Conservation (phyloP, 2,329 filamentous ascomycete species). For the Hypomyces perniciosus region DNA sequence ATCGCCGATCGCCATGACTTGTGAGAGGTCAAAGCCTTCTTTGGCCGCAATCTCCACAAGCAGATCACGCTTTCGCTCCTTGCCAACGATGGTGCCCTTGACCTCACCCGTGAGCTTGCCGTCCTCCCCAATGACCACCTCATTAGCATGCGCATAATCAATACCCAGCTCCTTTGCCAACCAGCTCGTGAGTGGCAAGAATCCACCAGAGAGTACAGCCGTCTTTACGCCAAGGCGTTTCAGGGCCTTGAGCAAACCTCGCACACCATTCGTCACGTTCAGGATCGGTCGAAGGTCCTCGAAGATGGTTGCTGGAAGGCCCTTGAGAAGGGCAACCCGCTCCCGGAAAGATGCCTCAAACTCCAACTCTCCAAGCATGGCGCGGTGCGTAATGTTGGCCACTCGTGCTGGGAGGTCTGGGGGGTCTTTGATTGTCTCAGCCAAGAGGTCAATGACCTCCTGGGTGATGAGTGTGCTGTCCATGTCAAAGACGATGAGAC, state of each 20-base stretch:
- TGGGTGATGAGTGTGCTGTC: constrained; percentile 96
- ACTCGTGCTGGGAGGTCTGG: constrained; percentile 74
- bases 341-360: constrained; percentile 80
- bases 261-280: constrained; percentile 75
- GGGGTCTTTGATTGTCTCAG: constrained; percentile 64
- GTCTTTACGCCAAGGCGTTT: constrained; percentile 78
- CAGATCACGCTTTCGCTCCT: constrained; percentile 66
- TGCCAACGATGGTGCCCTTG: constrained; percentile 66
- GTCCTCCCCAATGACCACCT: constrained; percentile 59
- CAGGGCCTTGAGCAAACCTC: constrained; percentile 65
- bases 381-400: constrained; percentile 81
- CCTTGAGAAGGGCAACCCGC: constrained; percentile 73
- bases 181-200: constrained; percentile 83
- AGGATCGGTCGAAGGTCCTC: constrained; percentile 69
- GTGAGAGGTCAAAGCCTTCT: constrained; percentile 58
- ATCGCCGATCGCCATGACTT: constrained; percentile 71
- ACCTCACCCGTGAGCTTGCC: constrained; percentile 65
- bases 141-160: constrained; percentile 84
- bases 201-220: constrained; percentile 87
- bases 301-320: constrained; percentile 73
- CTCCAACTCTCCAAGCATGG: constrained; percentile 94
- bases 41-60: constrained; percentile 63
- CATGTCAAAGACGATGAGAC: constrained; percentile 96
- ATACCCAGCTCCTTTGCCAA: constrained; percentile 74
- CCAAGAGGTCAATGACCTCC: constrained; percentile 95